Percentiles rank a stretch among this genome's conserved stretches.
Evolutionary conservation across 2,329 filamentous ascomycete species (phyloP).

Genomic region (Penicillium fuscoglaucum): DNA sequence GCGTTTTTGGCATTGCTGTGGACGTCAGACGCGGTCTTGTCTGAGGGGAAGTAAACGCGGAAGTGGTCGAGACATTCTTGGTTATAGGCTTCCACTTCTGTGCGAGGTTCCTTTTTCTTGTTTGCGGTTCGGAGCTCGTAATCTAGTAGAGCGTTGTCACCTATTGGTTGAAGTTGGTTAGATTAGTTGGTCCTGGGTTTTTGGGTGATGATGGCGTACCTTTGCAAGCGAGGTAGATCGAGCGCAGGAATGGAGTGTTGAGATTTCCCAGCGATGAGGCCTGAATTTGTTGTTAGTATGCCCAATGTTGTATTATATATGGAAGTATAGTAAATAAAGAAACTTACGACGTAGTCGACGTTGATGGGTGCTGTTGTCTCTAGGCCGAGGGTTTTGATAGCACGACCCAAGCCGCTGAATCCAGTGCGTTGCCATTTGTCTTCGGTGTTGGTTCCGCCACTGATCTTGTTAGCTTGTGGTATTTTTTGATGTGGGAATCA

Average conservation of each 20-base stretch:
- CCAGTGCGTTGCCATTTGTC: slow-evolving; percentile 59
- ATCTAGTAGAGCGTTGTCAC: slow-evolving; percentile 49
- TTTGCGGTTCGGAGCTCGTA: slow-evolving; percentile 41
- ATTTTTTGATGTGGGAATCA: background rate
- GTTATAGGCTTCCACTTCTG: slow-evolving; percentile 27
- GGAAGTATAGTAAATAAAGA: background rate
- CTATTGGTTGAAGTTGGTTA: slow-evolving; percentile 27
- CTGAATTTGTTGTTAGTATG: slow-evolving; percentile 41
- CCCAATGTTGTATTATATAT: background rate
- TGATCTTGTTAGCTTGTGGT: slow-evolving; percentile 29
- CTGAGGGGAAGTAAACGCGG: slow-evolving; percentile 78
- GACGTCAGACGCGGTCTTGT: slow-evolving; percentile 67
- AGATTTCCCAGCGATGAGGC: slow-evolving; percentile 80
- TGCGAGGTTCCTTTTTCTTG: slow-evolving; percentile 41
- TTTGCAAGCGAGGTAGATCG: slow-evolving; percentile 59
- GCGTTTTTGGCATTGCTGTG: slow-evolving; percentile 32
- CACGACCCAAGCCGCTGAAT: slow-evolving; percentile 69
- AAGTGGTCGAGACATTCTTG: slow-evolving; percentile 55
- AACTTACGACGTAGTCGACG: slow-evolving; percentile 69
- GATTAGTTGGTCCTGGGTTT: background rate
- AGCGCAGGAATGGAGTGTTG: slow-evolving; percentile 64
- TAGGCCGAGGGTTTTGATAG: slow-evolving; percentile 65
- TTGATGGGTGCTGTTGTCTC: slow-evolving; percentile 57
- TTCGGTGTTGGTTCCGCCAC: slow-evolving; percentile 58
- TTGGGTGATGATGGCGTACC: slow-evolving; percentile 39